Conservation (phyloP, 2,329 filamentous ascomycete species). For the Scedosporium aurantiacum region DNA sequence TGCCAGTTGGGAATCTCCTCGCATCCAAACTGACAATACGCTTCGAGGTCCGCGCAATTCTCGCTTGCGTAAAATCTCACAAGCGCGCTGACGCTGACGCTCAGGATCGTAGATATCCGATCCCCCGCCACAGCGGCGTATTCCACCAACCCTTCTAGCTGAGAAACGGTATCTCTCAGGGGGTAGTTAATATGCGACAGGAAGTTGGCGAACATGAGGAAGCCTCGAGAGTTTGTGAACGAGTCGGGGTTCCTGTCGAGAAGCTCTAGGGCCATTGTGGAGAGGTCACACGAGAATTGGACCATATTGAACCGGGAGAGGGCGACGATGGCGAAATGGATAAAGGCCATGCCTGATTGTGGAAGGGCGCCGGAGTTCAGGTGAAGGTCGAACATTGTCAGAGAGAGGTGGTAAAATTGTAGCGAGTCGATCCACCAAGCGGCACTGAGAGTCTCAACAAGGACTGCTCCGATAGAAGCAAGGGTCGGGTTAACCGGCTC, state of each 20-base stretch:
- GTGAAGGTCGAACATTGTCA: conserved; percentile 57
- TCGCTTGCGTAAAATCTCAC: conserved; percentile 61
- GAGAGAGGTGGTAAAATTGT: conserved; percentile 59
- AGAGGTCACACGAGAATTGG: conserved; percentile 54
- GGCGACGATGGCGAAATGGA: conserved; percentile 57
- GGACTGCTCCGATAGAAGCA: conserved; percentile 55
- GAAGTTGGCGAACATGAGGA: conserved; percentile 59
- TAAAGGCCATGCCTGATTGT: conserved; percentile 57
- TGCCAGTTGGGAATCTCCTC: conserved; percentile 66
- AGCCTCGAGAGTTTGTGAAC: conserved; percentile 56
- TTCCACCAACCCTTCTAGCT: conserved; percentile 56
- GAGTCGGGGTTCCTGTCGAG: conserved; percentile 52
- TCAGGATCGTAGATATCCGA: conserved; percentile 59
- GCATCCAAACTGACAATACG: conserved; percentile 59
- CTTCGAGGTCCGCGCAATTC: conserved; percentile 57
- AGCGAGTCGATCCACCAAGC: conserved; percentile 65
- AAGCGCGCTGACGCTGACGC: conserved; percentile 55
- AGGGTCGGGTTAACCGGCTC: conserved; percentile 40
- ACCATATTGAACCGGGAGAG: conserved; percentile 61
- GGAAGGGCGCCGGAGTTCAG: conserved; percentile 53
- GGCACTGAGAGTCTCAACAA: conserved; percentile 58
- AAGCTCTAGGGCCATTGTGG: conserved; percentile 50
- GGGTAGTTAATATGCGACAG: conserved; percentile 58
- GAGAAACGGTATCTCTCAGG: conserved; percentile 43
- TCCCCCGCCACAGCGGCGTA: conserved; percentile 57